These are phyloP conservation scores for Oldenlandia corymbosa DNA, from an alignment of 257 asterid species.

Conservation along the genomic window DNA sequence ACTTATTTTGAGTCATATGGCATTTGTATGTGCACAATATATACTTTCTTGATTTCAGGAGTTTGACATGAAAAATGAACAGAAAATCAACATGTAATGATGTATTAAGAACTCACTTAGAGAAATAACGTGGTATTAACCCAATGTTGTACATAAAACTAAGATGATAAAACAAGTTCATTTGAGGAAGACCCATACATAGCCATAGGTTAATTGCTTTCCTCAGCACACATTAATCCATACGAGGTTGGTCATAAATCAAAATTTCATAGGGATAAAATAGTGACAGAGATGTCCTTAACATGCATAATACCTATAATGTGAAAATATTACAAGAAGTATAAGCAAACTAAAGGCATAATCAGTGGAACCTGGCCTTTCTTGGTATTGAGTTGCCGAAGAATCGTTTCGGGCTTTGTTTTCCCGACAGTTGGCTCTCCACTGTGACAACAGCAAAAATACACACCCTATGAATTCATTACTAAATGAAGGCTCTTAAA, in stretches of 20 bases:
- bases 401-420: constrained; percentile 91
- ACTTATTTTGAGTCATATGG: background rate
- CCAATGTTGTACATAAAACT: background rate
- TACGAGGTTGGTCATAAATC: too few relatives aligned
- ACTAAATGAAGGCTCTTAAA: background rate
- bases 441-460: constrained; percentile 36
- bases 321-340: background rate
- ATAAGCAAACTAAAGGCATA: background rate
- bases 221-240: too few relatives aligned
- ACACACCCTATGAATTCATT: constrained; percentile 15
- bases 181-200: background rate
- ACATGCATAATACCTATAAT: background rate
- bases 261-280: background rate
- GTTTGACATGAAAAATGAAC: background rate
- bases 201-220: too few relatives aligned
- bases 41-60: background rate
- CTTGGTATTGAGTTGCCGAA: constrained; percentile 94
- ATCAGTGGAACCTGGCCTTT: constrained; percentile 75
- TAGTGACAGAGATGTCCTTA: background rate
- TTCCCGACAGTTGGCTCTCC: constrained; percentile 92
- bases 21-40: background rate
- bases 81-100: too few relatives aligned
- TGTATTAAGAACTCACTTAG: background rate
- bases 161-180: background rate
- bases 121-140: background rate